These are phyloP conservation scores for Aureobasidium melanogenum DNA, from an alignment of 2,329 filamentous ascomycete species.

Conservation along the genomic window DNA sequence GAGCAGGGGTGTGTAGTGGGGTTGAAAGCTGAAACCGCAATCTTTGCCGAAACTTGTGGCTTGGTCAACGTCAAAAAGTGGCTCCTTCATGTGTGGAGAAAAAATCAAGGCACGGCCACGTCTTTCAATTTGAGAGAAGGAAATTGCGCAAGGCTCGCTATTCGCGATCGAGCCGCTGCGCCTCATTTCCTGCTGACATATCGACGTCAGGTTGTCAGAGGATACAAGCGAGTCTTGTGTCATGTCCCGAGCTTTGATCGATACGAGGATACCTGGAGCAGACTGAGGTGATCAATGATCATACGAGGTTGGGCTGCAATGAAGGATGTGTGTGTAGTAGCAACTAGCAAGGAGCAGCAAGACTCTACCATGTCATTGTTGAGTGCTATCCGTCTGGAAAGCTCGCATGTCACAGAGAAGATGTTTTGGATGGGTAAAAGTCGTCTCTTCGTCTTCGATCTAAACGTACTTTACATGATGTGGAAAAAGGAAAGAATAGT, in stretches of 20 bases:
- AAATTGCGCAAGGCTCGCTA: not conserved
- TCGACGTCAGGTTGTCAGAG: constrained; percentile 3
- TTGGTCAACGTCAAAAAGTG: not conserved
- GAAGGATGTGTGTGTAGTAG: not conserved
- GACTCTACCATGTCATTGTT: not conserved
- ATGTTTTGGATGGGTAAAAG: not conserved
- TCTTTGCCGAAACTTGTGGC: not conserved
- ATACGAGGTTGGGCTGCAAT: not conserved
- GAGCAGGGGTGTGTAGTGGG: too few relatives aligned
- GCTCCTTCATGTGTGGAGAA: not conserved
- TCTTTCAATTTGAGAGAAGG: not conserved
- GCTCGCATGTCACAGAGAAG: too few relatives aligned
- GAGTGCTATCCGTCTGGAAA: too few relatives aligned
- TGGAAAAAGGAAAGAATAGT: not conserved
- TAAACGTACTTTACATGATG: constrained; percentile 1
- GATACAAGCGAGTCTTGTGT: not conserved
- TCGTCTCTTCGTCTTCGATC: not conserved
- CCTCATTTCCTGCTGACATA: not conserved
- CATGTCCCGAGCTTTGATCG: not conserved
- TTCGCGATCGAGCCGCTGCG: constrained; percentile 3
- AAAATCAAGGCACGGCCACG: not conserved
- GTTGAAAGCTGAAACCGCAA: not conserved
- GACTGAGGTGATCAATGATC: not conserved
- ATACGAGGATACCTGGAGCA: not conserved
- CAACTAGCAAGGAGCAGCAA: not conserved